These are phyloP conservation scores for Vigna mungo DNA, from an alignment of 306 rosid genomes.

Conservation along the genomic window DNA sequence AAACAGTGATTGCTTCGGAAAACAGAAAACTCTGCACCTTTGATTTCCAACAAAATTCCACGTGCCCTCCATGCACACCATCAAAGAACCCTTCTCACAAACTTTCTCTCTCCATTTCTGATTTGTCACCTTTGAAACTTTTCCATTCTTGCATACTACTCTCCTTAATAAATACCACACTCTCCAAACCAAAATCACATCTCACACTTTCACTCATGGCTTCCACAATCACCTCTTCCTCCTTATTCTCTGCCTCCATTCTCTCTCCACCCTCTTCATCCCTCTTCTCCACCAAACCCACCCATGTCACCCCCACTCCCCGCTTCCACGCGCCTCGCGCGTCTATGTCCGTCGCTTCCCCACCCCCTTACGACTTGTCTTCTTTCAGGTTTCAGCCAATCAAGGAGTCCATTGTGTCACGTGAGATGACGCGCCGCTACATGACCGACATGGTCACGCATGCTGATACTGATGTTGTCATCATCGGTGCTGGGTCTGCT, in stretches of 20 bases:
- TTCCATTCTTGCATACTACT: not conserved
- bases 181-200: not conserved
- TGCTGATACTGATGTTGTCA: slow-evolving; percentile 86
- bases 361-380: slow-evolving; percentile 40
- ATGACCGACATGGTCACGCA: slow-evolving; percentile 88
- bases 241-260: slow-evolving; percentile 52
- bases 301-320: slow-evolving; percentile 33
- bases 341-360: slow-evolving; percentile 49
- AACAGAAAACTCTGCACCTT: not conserved
- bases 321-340: slow-evolving; percentile 44
- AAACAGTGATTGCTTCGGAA: too few species aligned
- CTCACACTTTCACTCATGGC: slow-evolving; percentile 50
- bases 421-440: slow-evolving; percentile 92
- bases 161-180: not conserved
- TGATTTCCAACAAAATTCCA: not conserved
- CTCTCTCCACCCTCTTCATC: slow-evolving; percentile 47
- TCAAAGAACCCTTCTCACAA: not conserved
- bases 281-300: slow-evolving; percentile 31
- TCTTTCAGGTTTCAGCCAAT: slow-evolving; percentile 50
- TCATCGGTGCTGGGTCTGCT: slow-evolving; percentile 86
- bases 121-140: not conserved
- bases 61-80: not conserved
- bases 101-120: too few species aligned
- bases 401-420: slow-evolving; percentile 72
- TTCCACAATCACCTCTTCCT: slow-evolving; percentile 41